These are phyloP conservation scores for Fragaria iinumae DNA, from an alignment of 306 rosid genomes.

Conservation along the genomic window DNA sequence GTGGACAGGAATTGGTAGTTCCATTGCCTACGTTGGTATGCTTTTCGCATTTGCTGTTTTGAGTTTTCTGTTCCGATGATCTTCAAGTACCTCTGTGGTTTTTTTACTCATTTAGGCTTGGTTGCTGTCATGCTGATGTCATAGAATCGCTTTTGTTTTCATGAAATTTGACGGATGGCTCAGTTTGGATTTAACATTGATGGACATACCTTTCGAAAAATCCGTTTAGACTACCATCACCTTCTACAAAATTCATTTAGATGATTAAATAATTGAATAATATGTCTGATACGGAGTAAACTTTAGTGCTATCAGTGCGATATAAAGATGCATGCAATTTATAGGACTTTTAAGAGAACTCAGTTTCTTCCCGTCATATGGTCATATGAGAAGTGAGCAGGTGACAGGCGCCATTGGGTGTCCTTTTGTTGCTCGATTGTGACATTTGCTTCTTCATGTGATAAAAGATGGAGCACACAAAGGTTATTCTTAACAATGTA, in stretches of 20 bases:
- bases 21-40: conserved; percentile 33
- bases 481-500: conserved; percentile 85
- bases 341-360: conserved; percentile 44
- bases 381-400: conserved; percentile 78
- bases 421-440: conserved; percentile 84
- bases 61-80: conserved; percentile 37
- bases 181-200: conserved; percentile 24
- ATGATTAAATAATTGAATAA: conserved; percentile 22
- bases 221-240: conserved; percentile 14
- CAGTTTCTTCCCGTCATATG: conserved; percentile 62
- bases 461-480: conserved; percentile 94
- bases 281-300: conserved; percentile 17
- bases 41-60: conserved; percentile 29
- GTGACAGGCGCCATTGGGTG: conserved; percentile 82
- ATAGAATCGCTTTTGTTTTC: conserved; percentile 31
- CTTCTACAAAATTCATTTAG: conserved; percentile 24
- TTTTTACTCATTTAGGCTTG: conserved; percentile 24
- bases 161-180: conserved; percentile 29
- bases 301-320: conserved; percentile 30
- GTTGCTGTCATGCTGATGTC: conserved; percentile 39
- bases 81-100: conserved; percentile 32
- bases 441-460: conserved; percentile 93
- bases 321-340: conserved; percentile 35
- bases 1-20: conserved; percentile 38
- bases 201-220: conserved; percentile 26